Base-by-base conservation (phyloP, 306 rosid species). In the Cucurbita pepo region DNA sequence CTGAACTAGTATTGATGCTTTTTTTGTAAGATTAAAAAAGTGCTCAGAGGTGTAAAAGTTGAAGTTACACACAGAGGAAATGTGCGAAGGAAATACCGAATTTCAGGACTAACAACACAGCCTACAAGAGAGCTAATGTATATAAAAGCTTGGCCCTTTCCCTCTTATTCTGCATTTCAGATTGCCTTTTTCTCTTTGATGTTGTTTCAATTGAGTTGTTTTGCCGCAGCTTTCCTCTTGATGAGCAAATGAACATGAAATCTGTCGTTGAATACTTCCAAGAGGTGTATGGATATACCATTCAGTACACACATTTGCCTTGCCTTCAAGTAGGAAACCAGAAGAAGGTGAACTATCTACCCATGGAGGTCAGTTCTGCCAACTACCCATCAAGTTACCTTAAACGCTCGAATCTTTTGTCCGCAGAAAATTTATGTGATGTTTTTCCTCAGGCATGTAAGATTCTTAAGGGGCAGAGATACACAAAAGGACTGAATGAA, bases 1-100 rank as follows among this genome's bases (percentile, higher is more conserved):
- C 71, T 44, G 38, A 41, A 65, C n/a, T 11, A 65, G 36, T 65
- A 15, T 18, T 22, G 36, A 22, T 52, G 48, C 40, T 3, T 52
- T 30, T 25, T 34, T 71, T 50, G 65, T 81, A 62, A 94, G 99
- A 89, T 94, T 0, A 94, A 94, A 71, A 94, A 91, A 79, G 97
- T 97, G 1, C 84, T 94, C 0, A 89, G 99, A 0, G 99, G 99
- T 14, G 91, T 94, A 48, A 94, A 85, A 79, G 97, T 94, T 72
- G 99, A 94, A 80, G 99, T 94, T 16, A 94, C 97, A 7, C 99
- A 94, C 48, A 84, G 99, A 10, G 96, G 96, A 30, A 94, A 89
- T 55, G 89, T 94, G 91, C 82, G 99, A 30, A 85, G 99, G 45
- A 94, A 91, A 59, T 94, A 94, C 75, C 92, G 99, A 5, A 94